These are phyloP conservation scores for Nasturtium officinale DNA, from an alignment of 345 rosid genomes.

Conservation along the genomic window DNA sequence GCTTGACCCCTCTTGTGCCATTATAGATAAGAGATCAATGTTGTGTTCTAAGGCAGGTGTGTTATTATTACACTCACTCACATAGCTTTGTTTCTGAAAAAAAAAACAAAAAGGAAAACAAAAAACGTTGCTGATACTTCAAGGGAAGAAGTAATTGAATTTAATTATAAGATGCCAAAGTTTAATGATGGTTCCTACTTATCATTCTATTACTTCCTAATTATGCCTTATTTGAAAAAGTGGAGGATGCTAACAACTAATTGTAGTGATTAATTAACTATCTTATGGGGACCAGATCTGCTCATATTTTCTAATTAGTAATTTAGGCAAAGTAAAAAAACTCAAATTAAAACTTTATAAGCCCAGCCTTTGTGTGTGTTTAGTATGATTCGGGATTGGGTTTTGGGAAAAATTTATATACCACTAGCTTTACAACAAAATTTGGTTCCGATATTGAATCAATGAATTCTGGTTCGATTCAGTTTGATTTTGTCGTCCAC, in stretches of 20 bases:
- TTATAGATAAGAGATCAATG: conserved; percentile 27
- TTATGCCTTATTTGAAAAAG: conserved; percentile 30
- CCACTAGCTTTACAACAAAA: not conserved
- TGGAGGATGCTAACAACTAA: conserved; percentile 20
- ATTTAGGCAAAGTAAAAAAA: conserved; percentile 11
- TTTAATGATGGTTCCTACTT: conserved; percentile 36
- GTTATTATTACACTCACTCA: conserved; percentile 43
- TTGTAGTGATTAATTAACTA: conserved; percentile 28
- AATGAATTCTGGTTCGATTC: not conserved
- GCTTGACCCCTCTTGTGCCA: conserved; percentile 43
- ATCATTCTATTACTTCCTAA: conserved; percentile 31
- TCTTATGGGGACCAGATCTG: conserved; percentile 11
- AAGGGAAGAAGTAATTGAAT: conserved; percentile 40
- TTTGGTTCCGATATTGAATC: not conserved
- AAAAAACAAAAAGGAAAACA: not conserved
- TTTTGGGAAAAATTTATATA: not conserved
- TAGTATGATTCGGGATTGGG: not conserved
- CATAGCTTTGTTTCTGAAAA: conserved; percentile 8
- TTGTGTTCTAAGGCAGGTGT: conserved; percentile 28
- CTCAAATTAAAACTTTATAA: conserved; percentile 3
- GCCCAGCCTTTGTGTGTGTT: not conserved
- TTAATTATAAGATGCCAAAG: conserved; percentile 34
- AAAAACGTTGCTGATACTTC: conserved; percentile 40
- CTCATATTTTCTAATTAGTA: conserved; percentile 10
- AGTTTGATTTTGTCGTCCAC: not conserved